phyloP scores from a whole-genome alignment of 306 rosid genomes.

The Dicorynia guianensis region DNA sequence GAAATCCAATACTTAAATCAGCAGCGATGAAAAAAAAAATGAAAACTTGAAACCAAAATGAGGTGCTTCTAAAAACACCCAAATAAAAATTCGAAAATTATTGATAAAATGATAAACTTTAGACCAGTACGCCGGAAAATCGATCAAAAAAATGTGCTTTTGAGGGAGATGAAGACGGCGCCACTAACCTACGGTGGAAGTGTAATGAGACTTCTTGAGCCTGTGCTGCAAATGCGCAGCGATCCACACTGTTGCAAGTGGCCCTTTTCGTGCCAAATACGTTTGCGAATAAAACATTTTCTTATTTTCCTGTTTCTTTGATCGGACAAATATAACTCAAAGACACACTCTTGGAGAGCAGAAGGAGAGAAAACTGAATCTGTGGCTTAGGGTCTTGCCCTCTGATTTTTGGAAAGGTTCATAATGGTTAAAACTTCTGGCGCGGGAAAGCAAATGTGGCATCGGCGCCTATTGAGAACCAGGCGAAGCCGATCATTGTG shows the following conservation, averaged over 20 bases:
- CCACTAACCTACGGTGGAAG: conserved; percentile 71
- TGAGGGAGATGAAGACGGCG: neutral
- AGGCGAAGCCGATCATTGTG: neutral
- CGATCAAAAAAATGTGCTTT: neutral
- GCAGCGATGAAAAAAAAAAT: neutral
- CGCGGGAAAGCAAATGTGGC: conserved; percentile 30
- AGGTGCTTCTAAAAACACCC: neutral
- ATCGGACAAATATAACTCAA: neutral
- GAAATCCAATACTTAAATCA: neutral
- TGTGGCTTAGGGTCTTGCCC: neutral
- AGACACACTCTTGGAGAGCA: neutral
- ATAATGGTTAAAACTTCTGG: conserved; percentile 2
- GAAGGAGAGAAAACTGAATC: neutral
- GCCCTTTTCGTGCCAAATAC: conserved; percentile 84
- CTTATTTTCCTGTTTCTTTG: conserved; percentile 12
- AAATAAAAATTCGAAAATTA: conserved; percentile 2
- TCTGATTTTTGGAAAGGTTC: neutral
- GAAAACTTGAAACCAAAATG: neutral
- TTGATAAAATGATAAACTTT: neutral
- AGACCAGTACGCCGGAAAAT: neutral
- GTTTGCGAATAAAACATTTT: conserved; percentile 90
- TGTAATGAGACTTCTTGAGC: conserved; percentile 81
- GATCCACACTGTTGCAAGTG: conserved; percentile 87
- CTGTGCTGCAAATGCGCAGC: conserved; percentile 94
- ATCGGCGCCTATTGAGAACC: conserved; percentile 12